These are phyloP conservation scores for Ogataea trehalophila DNA, from an alignment of 805 yeast genomes.

Conservation along the genomic window DNA sequence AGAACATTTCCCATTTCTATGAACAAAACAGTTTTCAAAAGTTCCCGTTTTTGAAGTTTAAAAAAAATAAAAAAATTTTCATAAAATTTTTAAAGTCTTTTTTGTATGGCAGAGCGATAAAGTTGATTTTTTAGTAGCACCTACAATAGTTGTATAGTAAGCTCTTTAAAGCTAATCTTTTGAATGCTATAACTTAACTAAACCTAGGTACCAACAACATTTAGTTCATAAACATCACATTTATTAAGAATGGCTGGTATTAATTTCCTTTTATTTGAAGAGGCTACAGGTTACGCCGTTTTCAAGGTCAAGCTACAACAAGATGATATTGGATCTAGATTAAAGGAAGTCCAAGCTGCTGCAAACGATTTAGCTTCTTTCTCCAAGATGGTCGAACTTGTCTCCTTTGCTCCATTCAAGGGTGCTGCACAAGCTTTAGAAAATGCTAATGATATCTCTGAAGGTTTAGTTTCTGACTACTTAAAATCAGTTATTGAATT, in stretches of 20 bases:
- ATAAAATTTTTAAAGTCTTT: background rate
- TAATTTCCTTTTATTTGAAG: slow-evolving; percentile 93
- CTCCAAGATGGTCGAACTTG: slow-evolving; percentile 88
- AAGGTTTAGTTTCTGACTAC: slow-evolving; percentile 92
- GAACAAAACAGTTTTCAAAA: no score
- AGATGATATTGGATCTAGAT: slow-evolving; percentile 87
- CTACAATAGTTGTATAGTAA: background rate
- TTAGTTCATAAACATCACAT: background rate
- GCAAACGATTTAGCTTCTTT: slow-evolving; percentile 79
- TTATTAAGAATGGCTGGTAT: slow-evolving; percentile 52
- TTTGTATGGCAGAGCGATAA: background rate
- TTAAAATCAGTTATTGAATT: slow-evolving; percentile 84
- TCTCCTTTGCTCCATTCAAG: slow-evolving; percentile 95
- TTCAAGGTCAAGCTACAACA: slow-evolving; percentile 92
- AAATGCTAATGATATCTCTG: slow-evolving; percentile 96
- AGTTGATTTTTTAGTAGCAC: background rate
- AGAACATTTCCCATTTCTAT: no score
- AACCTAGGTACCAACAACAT: no score
- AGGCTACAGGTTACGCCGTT: slow-evolving; percentile 96
- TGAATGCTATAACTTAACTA: no score
- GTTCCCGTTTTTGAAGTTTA: slow-evolving; percentile 1
- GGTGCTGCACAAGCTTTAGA: slow-evolving; percentile 99
- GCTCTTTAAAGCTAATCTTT: background rate
- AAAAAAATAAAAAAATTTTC: background rate
- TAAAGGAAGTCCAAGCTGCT: slow-evolving; percentile 91